Evolutionary conservation across 306 rosid species (phyloP), one percentile per base, ranked within the genome.

Genomic region (Delonix regia): DNA sequence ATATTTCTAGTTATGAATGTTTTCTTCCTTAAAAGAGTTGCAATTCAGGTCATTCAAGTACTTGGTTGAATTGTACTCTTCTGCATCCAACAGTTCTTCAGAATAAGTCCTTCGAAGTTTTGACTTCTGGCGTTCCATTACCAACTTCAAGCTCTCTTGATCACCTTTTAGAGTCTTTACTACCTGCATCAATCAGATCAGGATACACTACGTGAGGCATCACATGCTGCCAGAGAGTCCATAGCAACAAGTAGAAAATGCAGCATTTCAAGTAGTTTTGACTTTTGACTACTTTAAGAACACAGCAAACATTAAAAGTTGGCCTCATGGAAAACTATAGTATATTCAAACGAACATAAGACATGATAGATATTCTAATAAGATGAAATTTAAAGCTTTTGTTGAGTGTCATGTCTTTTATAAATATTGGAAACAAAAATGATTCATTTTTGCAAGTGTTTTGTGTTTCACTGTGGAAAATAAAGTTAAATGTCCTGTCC

Each of bases 11-110:
- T 52, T 38, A 18, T 38, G 4, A 62, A 11, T 39, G 60, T 9
- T 47, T 48, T 62, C 73, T 8, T 57, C 77, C 27, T 78, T 61
- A 7, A 63, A 21, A 9, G 85, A 75, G 28, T 77, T 79, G 73
- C 83, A 79, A 81, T 86, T 89, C 30, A 80, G 67, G 16, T 90
- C 94, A 47, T 18, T 86, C 80, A 91, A 80, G 27, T 78, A 68
- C 81, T 91, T 90, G 2, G 97, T 96, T 51, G 94, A 91, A 86
- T 93, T 91, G 82, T 88, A 91, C 81, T 93, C 98, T 64, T 91
- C 97, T 85, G 97, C 94, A 78, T 93, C 97, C 0, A 75, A 75
- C 21, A 93, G 91, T 84, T 96, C 97, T 83, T 75, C 94, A 5
- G 98, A 93, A 74, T 87, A 93, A 15, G 97, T 88, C 82, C 94